Evolutionary conservation across 345 rosid species (phyloP).

Genomic region (Punica granatum): DNA sequence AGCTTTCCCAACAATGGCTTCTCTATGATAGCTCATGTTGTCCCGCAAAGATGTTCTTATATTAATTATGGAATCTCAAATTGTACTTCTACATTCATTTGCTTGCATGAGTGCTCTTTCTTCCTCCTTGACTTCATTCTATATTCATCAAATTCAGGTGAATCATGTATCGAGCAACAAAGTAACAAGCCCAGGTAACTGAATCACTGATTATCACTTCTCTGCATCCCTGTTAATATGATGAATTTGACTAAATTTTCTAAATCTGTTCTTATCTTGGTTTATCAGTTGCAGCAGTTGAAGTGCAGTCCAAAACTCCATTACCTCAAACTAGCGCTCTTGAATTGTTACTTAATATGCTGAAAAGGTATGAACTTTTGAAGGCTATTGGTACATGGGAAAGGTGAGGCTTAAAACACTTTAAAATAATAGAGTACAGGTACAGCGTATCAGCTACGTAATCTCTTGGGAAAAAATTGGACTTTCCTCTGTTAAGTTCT

Average conservation of each 20-base stretch:
- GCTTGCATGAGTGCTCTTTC: neutral
- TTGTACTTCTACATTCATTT: neutral
- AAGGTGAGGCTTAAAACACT: neutral
- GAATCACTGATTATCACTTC: conserved; percentile 2
- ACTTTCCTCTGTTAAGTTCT: neutral
- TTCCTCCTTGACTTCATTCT: neutral
- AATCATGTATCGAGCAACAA: neutral
- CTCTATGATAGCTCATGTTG: neutral
- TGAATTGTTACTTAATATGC: conserved; percentile 12
- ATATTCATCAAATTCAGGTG: neutral
- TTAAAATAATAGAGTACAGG: neutral
- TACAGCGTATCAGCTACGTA: neutral
- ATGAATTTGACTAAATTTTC: neutral
- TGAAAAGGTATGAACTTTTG: conserved; percentile 20
- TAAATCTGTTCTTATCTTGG: neutral
- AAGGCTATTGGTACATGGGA: neutral
- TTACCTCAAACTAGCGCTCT: conserved; percentile 16
- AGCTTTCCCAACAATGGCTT: neutral
- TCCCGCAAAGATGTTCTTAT: neutral
- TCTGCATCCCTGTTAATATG: neutral
- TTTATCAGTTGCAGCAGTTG: conserved; percentile 14
- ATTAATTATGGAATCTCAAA: neutral
- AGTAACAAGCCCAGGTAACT: neutral
- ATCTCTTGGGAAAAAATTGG: neutral
- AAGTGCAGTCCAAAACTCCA: conserved; percentile 7